Evolutionary conservation across 208 protist species (phyloP).

Genomic region (Trypanosoma cruzi): DNA sequence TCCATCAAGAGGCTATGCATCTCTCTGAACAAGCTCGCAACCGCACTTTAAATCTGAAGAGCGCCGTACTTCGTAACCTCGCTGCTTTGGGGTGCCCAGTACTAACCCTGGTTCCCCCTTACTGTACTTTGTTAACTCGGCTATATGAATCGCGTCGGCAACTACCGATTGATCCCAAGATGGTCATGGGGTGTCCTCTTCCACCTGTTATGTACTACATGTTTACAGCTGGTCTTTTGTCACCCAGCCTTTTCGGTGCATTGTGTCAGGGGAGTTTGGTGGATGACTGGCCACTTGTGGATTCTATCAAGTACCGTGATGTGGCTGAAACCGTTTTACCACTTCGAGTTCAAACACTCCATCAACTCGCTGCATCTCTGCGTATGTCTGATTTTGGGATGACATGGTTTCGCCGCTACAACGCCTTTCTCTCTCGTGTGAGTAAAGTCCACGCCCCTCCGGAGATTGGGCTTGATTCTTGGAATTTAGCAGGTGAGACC

Average conservation of each 20-base stretch:
- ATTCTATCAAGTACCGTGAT: constrained; percentile 69
- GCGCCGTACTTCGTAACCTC: constrained; percentile 25
- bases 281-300: constrained; percentile 88
- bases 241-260: constrained; percentile 65
- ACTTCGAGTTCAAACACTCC: constrained; percentile 73
- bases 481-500: constrained; percentile 38
- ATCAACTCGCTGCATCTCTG: constrained; percentile 51
- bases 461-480: constrained; percentile 58
- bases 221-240: constrained; percentile 58
- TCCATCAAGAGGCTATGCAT: constrained; percentile 13
- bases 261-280: constrained; percentile 57
- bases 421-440: constrained; percentile 14
- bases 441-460: constrained; percentile 48
- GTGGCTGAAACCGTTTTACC: constrained; percentile 74
- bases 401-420: constrained; percentile 36
- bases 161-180: neutral
- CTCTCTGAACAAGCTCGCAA: neutral
- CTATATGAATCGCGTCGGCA: constrained; percentile 14
- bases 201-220: constrained; percentile 70
- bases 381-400: constrained; percentile 1
- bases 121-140: constrained; percentile 8
- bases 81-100: constrained; percentile 21
- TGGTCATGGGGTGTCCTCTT: constrained; percentile 60
- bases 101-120: constrained; percentile 18
- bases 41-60: neutral